Conservation (phyloP, 805 yeast species). For the Wickerhamomyces xylosicus region DNA sequence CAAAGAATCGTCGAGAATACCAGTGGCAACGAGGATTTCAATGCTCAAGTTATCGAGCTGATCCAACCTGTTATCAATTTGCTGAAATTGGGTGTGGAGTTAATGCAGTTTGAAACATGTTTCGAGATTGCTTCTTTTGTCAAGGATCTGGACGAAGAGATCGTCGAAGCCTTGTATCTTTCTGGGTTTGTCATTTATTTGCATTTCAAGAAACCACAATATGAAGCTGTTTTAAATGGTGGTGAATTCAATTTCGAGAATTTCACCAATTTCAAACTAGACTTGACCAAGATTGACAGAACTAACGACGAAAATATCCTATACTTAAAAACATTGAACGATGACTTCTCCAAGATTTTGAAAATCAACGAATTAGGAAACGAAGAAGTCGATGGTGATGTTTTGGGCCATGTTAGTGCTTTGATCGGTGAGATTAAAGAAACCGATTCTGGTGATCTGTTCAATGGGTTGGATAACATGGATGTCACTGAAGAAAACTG, state of each 20-base stretch:
- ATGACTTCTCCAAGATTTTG: conserved; percentile 8
- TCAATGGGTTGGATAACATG: conserved; percentile 30
- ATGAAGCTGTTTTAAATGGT: conserved; percentile 4
- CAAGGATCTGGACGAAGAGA: conserved; percentile 76
- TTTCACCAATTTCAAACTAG: conserved; percentile 14
- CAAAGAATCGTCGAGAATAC: conserved; percentile 29
- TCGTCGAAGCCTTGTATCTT: conserved; percentile 72
- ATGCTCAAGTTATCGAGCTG: conserved; percentile 49
- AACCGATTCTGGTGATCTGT: conserved; percentile 52
- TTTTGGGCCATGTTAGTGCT: conserved; percentile 40
- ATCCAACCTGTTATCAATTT: conserved; percentile 67
- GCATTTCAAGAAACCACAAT: conserved; percentile 26
- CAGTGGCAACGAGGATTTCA: conserved; percentile 30
- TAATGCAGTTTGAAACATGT: conserved; percentile 60
- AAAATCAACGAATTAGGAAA: conserved; percentile 20
- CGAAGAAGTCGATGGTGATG: conserved; percentile 46
- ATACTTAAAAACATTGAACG: conserved; percentile 6
- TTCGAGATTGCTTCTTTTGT: conserved; percentile 52
- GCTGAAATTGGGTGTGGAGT: conserved; percentile 67
- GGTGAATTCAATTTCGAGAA: conserved; percentile 14
- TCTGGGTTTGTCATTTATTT: conserved; percentile 70
- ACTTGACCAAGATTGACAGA: background rate
- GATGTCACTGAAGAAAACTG: conserved; percentile 29
- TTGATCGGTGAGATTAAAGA: conserved; percentile 44
- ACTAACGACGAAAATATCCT: conserved; percentile 9